Conservation (phyloP, 768 basidiomycete species). For the Nevesoporus exiguus region DNA sequence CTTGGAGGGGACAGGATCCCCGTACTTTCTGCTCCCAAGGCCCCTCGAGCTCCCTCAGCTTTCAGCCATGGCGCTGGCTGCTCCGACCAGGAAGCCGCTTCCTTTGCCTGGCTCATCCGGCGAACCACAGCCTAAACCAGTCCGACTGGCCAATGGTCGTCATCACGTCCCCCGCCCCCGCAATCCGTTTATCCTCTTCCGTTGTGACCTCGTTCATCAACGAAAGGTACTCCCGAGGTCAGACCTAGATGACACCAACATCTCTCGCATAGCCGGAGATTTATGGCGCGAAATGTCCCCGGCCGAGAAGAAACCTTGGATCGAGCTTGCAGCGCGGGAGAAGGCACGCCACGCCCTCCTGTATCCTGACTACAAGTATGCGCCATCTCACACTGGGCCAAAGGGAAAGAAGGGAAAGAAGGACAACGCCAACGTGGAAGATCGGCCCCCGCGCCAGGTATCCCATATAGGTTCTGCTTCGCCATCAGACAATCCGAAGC, state of each 20-base stretch:
- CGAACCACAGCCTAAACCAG: conserved; percentile 12
- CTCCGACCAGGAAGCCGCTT: conserved; percentile 14
- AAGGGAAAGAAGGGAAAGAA: conserved; percentile 23
- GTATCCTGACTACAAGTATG: conserved; percentile 46
- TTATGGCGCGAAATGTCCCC: conserved; percentile 60
- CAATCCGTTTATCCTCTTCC: conserved; percentile 79
- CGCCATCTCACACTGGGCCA: conserved; percentile 24
- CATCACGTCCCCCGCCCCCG: conserved; percentile 66
- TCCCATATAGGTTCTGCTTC: conserved; percentile 1
- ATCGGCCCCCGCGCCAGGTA: conserved; percentile 11
- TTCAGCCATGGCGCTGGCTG: not conserved
- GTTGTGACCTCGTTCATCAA: conserved; percentile 68
- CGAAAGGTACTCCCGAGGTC: conserved; percentile 51
- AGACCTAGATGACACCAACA: conserved; percentile 65
- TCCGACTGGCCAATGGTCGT: conserved; percentile 16
- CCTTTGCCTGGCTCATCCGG: conserved; percentile 27
- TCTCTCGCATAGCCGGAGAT: conserved; percentile 62
- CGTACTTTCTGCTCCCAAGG: conserved; percentile 7
- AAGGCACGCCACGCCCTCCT: conserved; percentile 39
- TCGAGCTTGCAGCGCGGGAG: conserved; percentile 47
- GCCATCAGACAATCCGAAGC: conserved; percentile 1
- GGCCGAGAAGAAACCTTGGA: conserved; percentile 47
- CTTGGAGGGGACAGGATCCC: conserved; percentile 10
- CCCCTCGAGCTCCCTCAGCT: conserved; percentile 5
- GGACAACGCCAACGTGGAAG: conserved; percentile 6